phyloP scores from a whole-genome alignment of 352 stramenopile genomes.

The Sclerospora graminicola region DNA sequence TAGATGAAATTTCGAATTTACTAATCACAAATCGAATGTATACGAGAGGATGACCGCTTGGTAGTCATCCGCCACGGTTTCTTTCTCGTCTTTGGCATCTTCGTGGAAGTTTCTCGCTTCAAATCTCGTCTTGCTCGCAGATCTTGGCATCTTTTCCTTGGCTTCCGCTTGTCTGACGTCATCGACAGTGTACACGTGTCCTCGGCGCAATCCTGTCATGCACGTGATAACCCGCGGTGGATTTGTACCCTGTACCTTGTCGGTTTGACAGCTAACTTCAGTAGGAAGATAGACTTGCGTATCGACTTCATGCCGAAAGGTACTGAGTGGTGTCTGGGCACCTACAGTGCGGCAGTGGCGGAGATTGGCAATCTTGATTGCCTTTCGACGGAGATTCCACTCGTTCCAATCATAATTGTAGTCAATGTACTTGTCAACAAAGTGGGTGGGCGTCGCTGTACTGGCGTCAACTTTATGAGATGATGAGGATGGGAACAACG shows the following conservation, averaged over 20 bases:
- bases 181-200: too few species aligned
- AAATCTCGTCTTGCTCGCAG: conserved; percentile 21
- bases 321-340: conserved; percentile 83
- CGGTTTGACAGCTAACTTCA: too few species aligned
- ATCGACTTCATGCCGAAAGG: conserved; percentile 82
- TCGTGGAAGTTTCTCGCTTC: too few species aligned
- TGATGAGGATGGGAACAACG: conserved; percentile 35
- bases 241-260: too few species aligned
- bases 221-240: too few species aligned
- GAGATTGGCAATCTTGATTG: conserved; percentile 88
- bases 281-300: conserved; percentile 91
- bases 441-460: conserved; percentile 84
- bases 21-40: conserved; percentile 55
- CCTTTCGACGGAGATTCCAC: conserved; percentile 85
- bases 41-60: conserved; percentile 54
- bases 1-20: conserved; percentile 26
- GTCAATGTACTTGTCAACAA: conserved; percentile 89
- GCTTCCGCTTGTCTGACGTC: too few species aligned
- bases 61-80: conserved; percentile 17
- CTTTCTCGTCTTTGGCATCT: conserved; percentile 16
- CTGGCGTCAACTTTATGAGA: conserved; percentile 76
- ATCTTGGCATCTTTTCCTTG: not conserved
- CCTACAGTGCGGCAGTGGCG: conserved; percentile 81
- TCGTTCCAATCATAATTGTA: conserved; percentile 91
- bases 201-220: too few species aligned